phyloP scores from a whole-genome alignment of 2,329 filamentous ascomycete species.

The Neofusicoccum kwambonambiense region DNA sequence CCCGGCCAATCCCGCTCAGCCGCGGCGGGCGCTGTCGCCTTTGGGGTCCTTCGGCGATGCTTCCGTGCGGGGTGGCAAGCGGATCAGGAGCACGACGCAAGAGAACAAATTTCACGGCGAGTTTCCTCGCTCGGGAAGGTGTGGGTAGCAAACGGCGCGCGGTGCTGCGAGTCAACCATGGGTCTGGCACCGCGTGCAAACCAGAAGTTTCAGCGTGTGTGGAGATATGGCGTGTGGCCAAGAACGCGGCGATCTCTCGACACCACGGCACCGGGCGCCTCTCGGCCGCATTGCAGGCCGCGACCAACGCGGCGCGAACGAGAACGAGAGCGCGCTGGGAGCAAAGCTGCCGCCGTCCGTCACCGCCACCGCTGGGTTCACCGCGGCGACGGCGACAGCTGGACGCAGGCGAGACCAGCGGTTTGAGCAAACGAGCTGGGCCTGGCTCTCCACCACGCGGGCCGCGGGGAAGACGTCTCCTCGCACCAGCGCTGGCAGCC shows the following conservation, averaged over 20 bases:
- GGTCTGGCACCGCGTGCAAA: no score
- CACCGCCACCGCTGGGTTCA: no score
- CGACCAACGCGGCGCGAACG: neutral
- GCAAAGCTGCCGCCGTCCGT: no score
- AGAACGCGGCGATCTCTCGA: neutral
- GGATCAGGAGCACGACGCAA: neutral
- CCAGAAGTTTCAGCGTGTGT: neutral
- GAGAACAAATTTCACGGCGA: neutral
- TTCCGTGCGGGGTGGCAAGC: slow-evolving; percentile 1
- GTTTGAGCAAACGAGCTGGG: neutral
- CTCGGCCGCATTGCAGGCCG: neutral
- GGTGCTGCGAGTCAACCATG: neutral
- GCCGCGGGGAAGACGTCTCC: neutral
- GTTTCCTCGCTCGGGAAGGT: neutral
- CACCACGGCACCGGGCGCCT: neutral
- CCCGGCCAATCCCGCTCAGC: neutral
- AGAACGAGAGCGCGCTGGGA: no score
- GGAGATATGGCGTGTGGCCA: no score
- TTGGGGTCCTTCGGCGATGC: neutral
- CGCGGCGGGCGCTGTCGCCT: neutral
- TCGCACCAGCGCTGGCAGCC: neutral
- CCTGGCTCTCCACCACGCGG: neutral
- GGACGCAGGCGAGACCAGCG: no score
- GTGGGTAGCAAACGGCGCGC: neutral
- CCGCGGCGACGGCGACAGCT: neutral